Percentiles rank a stretch among this genome's conserved stretches.
phyloP scores from a whole-genome alignment of 176 grass and related monocot genomes.

The Microstegium vimineum region DNA sequence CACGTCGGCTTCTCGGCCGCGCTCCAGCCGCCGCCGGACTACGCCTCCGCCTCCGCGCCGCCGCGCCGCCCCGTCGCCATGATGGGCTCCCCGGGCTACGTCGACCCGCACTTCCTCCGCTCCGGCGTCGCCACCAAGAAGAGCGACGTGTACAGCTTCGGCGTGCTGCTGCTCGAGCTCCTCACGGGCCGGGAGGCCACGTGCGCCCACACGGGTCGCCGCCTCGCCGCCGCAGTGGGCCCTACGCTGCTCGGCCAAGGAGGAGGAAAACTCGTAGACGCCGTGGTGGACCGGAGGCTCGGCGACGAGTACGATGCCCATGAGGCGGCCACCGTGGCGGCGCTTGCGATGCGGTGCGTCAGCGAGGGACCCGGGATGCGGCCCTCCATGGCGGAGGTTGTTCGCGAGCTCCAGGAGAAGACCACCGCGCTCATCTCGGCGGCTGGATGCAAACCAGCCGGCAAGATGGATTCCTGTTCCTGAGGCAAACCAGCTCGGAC shows the following conservation, averaged over 20 bases:
- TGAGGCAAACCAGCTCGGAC: no score
- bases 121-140: slow-evolving; percentile 72
- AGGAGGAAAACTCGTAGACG: slow-evolving; percentile 4
- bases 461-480: slow-evolving; percentile 15
- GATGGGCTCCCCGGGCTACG: slow-evolving; percentile 77
- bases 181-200: slow-evolving; percentile 62
- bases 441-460: slow-evolving; percentile 36
- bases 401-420: slow-evolving; percentile 53
- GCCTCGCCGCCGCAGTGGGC: slow-evolving; percentile 41
- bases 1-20: slow-evolving; percentile 55
- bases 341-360: slow-evolving; percentile 46
- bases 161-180: slow-evolving; percentile 62
- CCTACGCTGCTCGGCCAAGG: slow-evolving; percentile 16
- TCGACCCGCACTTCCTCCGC: slow-evolving; percentile 75
- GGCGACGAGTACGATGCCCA: slow-evolving; percentile 31
- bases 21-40: slow-evolving; percentile 21
- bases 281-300: slow-evolving; percentile 54
- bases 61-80: neutral
- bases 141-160: slow-evolving; percentile 76
- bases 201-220: slow-evolving; percentile 34
- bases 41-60: no score
- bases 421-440: slow-evolving; percentile 40
- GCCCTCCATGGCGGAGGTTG: slow-evolving; percentile 70
- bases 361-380: slow-evolving; percentile 42
- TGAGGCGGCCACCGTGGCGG: slow-evolving; percentile 48